Evolutionary conservation across 805 yeast species (phyloP).

Genomic region (Candida saitoana): DNA sequence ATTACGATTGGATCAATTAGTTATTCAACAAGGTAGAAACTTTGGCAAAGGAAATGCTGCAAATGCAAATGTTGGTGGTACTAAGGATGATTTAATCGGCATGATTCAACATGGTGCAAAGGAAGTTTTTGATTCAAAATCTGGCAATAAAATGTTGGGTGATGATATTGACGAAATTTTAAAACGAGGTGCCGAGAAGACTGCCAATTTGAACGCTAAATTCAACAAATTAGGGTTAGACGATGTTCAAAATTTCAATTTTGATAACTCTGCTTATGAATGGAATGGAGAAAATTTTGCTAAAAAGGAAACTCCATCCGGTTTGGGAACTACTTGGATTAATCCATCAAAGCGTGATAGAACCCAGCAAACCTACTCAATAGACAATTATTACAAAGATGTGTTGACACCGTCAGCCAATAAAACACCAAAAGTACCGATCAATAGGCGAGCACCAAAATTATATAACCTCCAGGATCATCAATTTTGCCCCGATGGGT

Average conservation of each 20-base stretch:
- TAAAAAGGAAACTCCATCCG: constrained; percentile 40
- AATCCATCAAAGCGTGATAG: constrained; percentile 74
- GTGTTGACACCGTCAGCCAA: constrained; percentile 42
- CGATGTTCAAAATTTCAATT: constrained; percentile 86
- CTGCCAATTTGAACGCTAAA: constrained; percentile 72
- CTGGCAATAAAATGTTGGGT: constrained; percentile 32
- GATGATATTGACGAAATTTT: constrained; percentile 84
- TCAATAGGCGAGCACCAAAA: constrained; percentile 52
- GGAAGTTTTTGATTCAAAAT: constrained; percentile 63
- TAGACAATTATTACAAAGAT: constrained; percentile 74
- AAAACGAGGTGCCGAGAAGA: constrained; percentile 75
- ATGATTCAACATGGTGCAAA: constrained; percentile 98
- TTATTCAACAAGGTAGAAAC: constrained; percentile 86
- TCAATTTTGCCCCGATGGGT: constrained; percentile 61
- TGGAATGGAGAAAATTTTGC: constrained; percentile 94
- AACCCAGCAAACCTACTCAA: constrained; percentile 72
- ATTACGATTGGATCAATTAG: constrained; percentile 85
- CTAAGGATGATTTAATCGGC: constrained; percentile 80
- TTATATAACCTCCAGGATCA: constrained; percentile 62
- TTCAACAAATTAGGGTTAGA: constrained; percentile 86
- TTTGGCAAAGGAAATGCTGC: constrained; percentile 28
- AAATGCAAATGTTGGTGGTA: constrained; percentile 46
- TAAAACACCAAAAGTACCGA: constrained; percentile 7
- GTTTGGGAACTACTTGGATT: constrained; percentile 52
- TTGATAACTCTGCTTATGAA: constrained; percentile 86